Evolutionary conservation across 169 alveolate genomes (phyloP).

Genomic region (Eimeria praecox): DNA sequence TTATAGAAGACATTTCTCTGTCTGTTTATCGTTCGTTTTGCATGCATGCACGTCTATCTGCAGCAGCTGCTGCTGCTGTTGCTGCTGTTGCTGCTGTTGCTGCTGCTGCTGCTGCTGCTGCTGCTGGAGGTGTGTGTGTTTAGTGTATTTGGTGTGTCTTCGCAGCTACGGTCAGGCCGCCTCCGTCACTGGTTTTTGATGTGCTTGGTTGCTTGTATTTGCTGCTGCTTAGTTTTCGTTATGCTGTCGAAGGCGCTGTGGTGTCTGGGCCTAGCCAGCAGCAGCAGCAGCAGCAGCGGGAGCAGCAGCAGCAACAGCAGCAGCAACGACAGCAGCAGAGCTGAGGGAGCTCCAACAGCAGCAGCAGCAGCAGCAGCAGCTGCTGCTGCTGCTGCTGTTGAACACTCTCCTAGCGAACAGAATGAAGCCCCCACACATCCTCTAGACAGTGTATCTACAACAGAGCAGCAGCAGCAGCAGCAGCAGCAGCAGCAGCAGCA

Average conservation of each 20-base stretch:
- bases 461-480: conserved; percentile 30
- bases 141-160: not conserved
- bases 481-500: not conserved
- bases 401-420: not conserved
- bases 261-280: conserved; percentile 26
- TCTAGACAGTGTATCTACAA: not conserved
- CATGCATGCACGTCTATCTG: not conserved
- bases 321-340: not conserved
- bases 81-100: not conserved
- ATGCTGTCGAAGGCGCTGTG: conserved; percentile 29
- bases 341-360: conserved; percentile 3
- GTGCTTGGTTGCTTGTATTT: conserved; percentile 1
- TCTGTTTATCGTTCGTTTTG: not conserved
- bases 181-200: not conserved
- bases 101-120: not conserved
- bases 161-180: conserved; percentile 20
- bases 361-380: not conserved
- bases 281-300: no score
- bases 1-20: not conserved
- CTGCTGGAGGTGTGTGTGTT: not conserved
- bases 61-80: not conserved
- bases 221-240: conserved; percentile 20
- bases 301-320: conserved; percentile 6
- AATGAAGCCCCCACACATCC: not conserved
- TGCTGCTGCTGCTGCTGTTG: not conserved